Conservation (phyloP, 2,329 filamentous ascomycete genomes). For the Cladosporium cucumerinum region DNA sequence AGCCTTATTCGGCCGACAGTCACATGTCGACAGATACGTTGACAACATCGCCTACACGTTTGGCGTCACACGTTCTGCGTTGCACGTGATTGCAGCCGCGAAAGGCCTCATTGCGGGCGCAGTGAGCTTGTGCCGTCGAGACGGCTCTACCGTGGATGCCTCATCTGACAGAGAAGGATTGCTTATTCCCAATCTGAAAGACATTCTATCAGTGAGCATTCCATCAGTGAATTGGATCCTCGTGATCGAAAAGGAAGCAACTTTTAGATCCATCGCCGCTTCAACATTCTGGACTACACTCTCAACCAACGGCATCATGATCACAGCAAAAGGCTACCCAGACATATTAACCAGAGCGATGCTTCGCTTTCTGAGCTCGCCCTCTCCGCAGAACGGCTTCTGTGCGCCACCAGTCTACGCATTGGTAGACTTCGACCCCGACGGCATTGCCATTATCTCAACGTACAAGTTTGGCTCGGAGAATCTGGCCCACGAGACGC, state of each 20-base stretch:
- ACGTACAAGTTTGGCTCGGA: constrained; percentile 72
- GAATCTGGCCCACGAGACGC: constrained; percentile 58
- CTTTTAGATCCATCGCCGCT: constrained; percentile 64
- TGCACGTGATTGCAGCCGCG: constrained; percentile 71
- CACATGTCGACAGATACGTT: constrained; percentile 66
- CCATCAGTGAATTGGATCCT: constrained; percentile 59
- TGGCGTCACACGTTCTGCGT: constrained; percentile 57
- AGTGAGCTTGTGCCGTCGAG: constrained; percentile 46
- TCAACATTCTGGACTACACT: constrained; percentile 53
- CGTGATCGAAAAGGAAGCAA: constrained; percentile 81
- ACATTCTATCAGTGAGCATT: constrained; percentile 52
- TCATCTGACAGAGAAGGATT: constrained; percentile 51
- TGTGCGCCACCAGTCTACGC: constrained; percentile 53
- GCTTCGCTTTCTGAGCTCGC: constrained; percentile 52
- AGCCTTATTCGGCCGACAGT: constrained; percentile 66
- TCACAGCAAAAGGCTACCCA: constrained; percentile 80
- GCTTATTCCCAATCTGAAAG: constrained; percentile 55
- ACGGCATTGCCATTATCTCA: constrained; percentile 69
- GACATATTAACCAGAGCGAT: constrained; percentile 69
- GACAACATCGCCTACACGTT: constrained; percentile 73
- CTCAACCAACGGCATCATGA: constrained; percentile 58
- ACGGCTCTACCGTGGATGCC: constrained; percentile 44
- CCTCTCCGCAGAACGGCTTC: constrained; percentile 45
- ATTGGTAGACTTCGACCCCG: constrained; percentile 72
- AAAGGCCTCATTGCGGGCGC: constrained; percentile 69